These are phyloP conservation scores for Myotisia sp. DNA, from an alignment of 2,329 filamentous ascomycete species.

Conservation along the genomic window DNA sequence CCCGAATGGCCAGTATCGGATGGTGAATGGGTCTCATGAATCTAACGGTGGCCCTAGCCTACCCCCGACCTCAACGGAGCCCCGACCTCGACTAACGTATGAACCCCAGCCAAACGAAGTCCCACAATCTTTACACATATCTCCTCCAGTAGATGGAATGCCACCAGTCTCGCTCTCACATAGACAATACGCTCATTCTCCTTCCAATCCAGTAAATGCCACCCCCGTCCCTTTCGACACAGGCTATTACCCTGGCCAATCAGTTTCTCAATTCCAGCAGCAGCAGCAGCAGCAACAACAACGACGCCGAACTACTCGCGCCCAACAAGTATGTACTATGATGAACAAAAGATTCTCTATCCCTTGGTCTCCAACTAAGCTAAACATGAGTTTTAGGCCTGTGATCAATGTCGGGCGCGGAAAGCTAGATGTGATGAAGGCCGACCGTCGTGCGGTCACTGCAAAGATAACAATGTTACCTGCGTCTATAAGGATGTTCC, in stretches of 20 bases:
- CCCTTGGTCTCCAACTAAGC: neutral
- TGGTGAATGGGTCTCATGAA: conserved; percentile 25
- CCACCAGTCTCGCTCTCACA: conserved; percentile 14
- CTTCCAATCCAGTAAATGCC: conserved; percentile 11
- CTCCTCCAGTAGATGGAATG: conserved; percentile 14
- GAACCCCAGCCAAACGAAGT: conserved; percentile 19
- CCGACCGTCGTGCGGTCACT: conserved; percentile 67
- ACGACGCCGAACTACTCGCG: conserved; percentile 27
- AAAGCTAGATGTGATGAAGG: conserved; percentile 89
- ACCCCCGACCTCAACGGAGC: conserved; percentile 17
- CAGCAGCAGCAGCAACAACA: conserved; percentile 20
- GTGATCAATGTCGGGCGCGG: conserved; percentile 71
- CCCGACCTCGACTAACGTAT: conserved; percentile 17
- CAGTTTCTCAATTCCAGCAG: conserved; percentile 13
- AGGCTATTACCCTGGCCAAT: conserved; percentile 20
- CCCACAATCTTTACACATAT: conserved; percentile 17
- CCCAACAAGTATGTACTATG: conserved; percentile 25
- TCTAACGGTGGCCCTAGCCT: conserved; percentile 1
- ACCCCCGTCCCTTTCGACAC: conserved; percentile 21
- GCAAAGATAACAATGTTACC: conserved; percentile 67
- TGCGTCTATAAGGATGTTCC: conserved; percentile 86
- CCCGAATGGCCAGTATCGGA: conserved; percentile 19
- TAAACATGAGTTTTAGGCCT: conserved; percentile 46
- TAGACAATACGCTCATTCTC: conserved; percentile 13
- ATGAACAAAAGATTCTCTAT: neutral